phyloP scores from a whole-genome alignment of 345 rosid genomes.

The Clausena lansium region DNA sequence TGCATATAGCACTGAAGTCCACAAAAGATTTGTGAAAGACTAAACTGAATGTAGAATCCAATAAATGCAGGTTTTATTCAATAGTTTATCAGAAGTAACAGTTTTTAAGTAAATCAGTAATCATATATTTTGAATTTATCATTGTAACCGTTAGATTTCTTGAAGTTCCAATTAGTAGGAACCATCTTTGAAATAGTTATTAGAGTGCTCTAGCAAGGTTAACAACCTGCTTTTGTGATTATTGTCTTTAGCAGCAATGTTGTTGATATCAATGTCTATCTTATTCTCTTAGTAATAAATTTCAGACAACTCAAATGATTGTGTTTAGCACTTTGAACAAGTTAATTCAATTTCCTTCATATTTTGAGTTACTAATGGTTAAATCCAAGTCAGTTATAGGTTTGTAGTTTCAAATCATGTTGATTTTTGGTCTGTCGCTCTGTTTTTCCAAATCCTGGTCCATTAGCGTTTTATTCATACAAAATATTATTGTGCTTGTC shows the following conservation, averaged over 20 bases:
- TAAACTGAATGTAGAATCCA: neutral
- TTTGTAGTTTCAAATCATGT: slow-evolving; percentile 1
- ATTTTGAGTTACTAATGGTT: neutral
- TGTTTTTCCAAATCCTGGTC: neutral
- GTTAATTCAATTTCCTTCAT: neutral
- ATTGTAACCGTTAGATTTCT: neutral
- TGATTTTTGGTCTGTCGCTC: neutral
- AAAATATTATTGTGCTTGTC: neutral
- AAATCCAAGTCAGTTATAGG: neutral
- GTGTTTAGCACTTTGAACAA: neutral
- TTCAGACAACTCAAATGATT: too few relatives aligned
- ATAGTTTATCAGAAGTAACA: neutral
- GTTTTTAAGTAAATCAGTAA: neutral
- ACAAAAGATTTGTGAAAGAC: neutral
- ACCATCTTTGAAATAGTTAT: neutral
- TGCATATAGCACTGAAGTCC: neutral
- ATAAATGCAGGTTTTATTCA: neutral
- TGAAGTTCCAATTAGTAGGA: neutral
- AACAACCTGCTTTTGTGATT: neutral
- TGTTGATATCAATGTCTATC: neutral
- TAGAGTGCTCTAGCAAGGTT: neutral
- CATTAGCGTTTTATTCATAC: neutral
- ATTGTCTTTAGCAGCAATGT: neutral
- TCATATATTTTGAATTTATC: neutral
- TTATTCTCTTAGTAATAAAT: neutral